Conservation (phyloP, 2,329 filamentous ascomycete genomes). For the Aspergillus sclerotialis region DNA sequence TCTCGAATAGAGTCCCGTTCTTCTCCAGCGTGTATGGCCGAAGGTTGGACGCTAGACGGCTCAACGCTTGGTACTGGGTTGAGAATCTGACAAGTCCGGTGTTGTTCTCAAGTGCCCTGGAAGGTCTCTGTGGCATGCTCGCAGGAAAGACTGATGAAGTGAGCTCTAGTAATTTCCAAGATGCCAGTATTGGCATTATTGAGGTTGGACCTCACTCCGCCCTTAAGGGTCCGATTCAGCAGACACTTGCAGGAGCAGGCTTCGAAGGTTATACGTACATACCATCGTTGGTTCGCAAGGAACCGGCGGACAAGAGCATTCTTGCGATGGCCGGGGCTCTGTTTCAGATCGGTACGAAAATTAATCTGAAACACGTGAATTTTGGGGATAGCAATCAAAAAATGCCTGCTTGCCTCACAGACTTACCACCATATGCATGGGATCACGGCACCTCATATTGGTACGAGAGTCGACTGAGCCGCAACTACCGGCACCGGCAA, state of each 20-base stretch:
- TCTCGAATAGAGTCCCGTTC: neutral
- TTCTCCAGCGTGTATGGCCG: neutral
- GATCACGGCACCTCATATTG: constrained; percentile 4
- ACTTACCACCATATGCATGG: constrained; percentile 5
- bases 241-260: neutral
- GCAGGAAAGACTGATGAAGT: neutral
- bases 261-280: neutral
- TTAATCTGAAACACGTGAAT: neutral
- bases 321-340: neutral
- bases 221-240: constrained; percentile 2
- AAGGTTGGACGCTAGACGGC: neutral
- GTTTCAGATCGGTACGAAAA: neutral
- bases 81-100: constrained; percentile 8
- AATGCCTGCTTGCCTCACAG: neutral
- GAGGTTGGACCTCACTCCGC: constrained; percentile 9
- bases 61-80: constrained; percentile 7
- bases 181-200: too few relatives aligned
- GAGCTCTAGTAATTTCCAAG: neutral
- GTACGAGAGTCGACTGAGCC: constrained; percentile 3
- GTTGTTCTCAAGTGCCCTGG: constrained; percentile 4
- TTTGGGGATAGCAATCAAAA: too few relatives aligned
- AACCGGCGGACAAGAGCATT: neutral
- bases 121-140: neutral
- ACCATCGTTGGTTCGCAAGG: neutral
- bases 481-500: neutral